phyloP scores from a whole-genome alignment of 345 rosid genomes.

The Murraya koenigii region DNA sequence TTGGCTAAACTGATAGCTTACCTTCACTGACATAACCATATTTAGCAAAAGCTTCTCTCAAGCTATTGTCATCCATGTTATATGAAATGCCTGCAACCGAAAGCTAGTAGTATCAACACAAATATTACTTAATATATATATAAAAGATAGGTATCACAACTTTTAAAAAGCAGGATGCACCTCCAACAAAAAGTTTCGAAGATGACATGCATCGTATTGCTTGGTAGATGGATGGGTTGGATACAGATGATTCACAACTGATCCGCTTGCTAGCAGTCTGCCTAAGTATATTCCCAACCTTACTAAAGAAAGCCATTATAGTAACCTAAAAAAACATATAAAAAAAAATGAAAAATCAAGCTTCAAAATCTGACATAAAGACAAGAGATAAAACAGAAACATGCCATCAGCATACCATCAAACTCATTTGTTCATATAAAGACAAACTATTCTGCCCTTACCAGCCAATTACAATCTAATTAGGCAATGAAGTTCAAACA shows the following conservation, averaged over 20 bases:
- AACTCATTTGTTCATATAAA: not conserved
- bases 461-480: not conserved
- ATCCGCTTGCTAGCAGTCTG: slow-evolving; percentile 60
- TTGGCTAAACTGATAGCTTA: slow-evolving; percentile 15
- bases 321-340: slow-evolving; percentile 21
- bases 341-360: not conserved
- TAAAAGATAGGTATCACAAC: not conserved
- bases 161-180: slow-evolving; percentile 28
- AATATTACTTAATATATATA: no score
- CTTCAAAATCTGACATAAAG: not conserved
- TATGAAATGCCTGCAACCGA: slow-evolving; percentile 64
- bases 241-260: slow-evolving; percentile 36
- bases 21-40: slow-evolving; percentile 86
- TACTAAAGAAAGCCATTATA: slow-evolving; percentile 80
- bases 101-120: not conserved
- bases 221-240: slow-evolving; percentile 70
- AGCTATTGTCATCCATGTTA: slow-evolving; percentile 56
- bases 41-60: slow-evolving; percentile 70
- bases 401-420: no score
- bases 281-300: slow-evolving; percentile 64
- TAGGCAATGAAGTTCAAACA: not conserved
- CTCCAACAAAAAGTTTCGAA: slow-evolving; percentile 83
- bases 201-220: slow-evolving; percentile 74
- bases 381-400: not conserved
- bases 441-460: not conserved